Percentiles rank a stretch among this genome's conserved stretches.
phyloP scores from a whole-genome alignment of 2,329 filamentous ascomycete genomes.

The Torrubiellomyces zombiae region DNA sequence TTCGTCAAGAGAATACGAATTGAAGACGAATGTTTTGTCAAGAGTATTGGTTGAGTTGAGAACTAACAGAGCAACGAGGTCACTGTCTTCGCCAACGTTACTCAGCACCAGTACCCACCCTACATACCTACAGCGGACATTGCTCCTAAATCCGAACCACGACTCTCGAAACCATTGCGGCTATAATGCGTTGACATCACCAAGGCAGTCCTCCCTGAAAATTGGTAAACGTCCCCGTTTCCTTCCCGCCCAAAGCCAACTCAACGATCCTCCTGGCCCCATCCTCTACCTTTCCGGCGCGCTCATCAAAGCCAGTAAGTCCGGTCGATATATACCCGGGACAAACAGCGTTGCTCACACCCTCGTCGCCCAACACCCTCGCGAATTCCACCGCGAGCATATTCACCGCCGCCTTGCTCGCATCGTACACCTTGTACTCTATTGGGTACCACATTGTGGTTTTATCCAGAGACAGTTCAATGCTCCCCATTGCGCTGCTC shows the following conservation, averaged over 20 bases:
- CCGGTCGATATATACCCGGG: slow-evolving; percentile 19
- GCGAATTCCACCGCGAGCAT: slow-evolving; percentile 20
- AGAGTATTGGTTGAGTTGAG: too few relatives aligned
- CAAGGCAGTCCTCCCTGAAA: slow-evolving; percentile 8
- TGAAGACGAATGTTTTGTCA: too few relatives aligned
- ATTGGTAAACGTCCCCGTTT: slow-evolving; percentile 13
- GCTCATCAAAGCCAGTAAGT: slow-evolving; percentile 8
- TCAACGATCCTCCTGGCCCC: slow-evolving; percentile 14
- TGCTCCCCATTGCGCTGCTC: slow-evolving; percentile 17
- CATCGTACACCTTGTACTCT: slow-evolving; percentile 18
- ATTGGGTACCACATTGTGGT: slow-evolving; percentile 9
- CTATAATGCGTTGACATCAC: slow-evolving; percentile 5
- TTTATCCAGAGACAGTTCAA: slow-evolving; percentile 13
- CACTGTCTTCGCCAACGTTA: too few relatives aligned
- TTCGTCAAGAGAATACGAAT: too few relatives aligned
- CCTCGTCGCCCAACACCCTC: slow-evolving; percentile 12
- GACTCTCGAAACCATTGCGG: too few relatives aligned
- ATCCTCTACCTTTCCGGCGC: slow-evolving; percentile 8
- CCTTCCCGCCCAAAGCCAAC: slow-evolving; percentile 12
- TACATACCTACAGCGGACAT: too few relatives aligned
- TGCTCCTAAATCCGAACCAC: too few relatives aligned
- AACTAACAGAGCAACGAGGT: too few relatives aligned
- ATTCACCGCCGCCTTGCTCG: slow-evolving; percentile 25
- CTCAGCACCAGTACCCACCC: too few relatives aligned
- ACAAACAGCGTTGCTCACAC: slow-evolving; percentile 18